phyloP scores from a whole-genome alignment of 2,329 filamentous ascomycete genomes.

The Salinomyces thailandicus region DNA sequence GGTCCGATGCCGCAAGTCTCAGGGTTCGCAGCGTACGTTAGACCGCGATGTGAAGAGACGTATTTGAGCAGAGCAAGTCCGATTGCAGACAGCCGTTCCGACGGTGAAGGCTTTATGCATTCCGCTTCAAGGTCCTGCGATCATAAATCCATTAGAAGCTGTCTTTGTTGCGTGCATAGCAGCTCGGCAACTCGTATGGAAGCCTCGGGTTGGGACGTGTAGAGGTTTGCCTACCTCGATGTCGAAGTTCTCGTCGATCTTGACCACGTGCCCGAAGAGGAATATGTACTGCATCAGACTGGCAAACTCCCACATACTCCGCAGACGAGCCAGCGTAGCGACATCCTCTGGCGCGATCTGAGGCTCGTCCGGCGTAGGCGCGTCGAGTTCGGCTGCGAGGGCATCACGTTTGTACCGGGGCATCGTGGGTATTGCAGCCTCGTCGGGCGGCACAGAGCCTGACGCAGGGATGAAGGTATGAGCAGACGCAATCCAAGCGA shows the following conservation, averaged over 20 bases:
- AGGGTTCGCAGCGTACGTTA: slow-evolving; percentile 55
- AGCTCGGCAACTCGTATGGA: no score
- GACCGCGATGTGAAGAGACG: slow-evolving; percentile 82
- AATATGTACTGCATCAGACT: slow-evolving; percentile 89
- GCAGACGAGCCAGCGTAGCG: slow-evolving; percentile 54
- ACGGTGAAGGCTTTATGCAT: slow-evolving; percentile 66
- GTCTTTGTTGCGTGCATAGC: neutral
- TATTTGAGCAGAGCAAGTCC: slow-evolving; percentile 82
- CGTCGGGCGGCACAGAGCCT: no score
- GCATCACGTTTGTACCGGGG: slow-evolving; percentile 46
- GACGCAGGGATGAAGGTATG: no score
- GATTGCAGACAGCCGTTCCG: slow-evolving; percentile 65
- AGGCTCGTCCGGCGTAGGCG: slow-evolving; percentile 14
- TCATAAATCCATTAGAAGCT: slow-evolving; percentile 6
- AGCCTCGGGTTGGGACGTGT: no score
- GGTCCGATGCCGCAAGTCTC: neutral
- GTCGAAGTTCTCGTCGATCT: slow-evolving; percentile 79
- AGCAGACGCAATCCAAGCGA: no score
- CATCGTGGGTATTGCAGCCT: no score
- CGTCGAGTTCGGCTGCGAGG: slow-evolving; percentile 41
- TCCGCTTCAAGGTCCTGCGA: slow-evolving; percentile 75
- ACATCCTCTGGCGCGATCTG: slow-evolving; percentile 16
- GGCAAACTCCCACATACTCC: slow-evolving; percentile 93
- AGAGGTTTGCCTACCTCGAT: slow-evolving; percentile 58
- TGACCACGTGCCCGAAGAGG: slow-evolving; percentile 79